Conservation (phyloP, 805 yeast species). For the Metschnikowia lunata region DNA sequence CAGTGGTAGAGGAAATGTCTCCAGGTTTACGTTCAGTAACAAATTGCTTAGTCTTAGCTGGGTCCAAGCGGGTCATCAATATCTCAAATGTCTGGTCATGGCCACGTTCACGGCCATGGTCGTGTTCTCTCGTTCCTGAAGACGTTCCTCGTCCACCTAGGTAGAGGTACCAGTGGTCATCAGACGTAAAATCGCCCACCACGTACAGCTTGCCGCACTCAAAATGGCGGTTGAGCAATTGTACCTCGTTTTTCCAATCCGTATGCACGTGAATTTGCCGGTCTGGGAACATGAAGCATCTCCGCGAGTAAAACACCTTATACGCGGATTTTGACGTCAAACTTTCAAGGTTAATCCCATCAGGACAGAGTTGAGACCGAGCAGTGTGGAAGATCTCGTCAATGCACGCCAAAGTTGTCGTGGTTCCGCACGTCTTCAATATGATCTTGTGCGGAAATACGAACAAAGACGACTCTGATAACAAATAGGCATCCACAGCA, state of each 20-base stretch:
- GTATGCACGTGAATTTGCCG: constrained; percentile 77
- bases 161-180: constrained; percentile 90
- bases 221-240: constrained; percentile 63
- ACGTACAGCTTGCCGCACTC: constrained; percentile 58
- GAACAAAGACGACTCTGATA: constrained; percentile 86
- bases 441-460: constrained; percentile 83
- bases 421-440: constrained; percentile 94
- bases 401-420: constrained; percentile 80
- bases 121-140: constrained; percentile 1
- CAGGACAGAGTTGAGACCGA: constrained; percentile 11
- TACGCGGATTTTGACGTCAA: constrained; percentile 41
- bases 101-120: neutral
- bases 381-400: constrained; percentile 52
- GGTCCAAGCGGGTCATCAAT: constrained; percentile 81
- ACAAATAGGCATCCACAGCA: constrained; percentile 73
- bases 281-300: constrained; percentile 89
- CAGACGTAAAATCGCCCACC: constrained; percentile 69
- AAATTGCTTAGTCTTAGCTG: constrained; percentile 53
- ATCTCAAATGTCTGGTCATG: constrained; percentile 79
- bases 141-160: constrained; percentile 46
- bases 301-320: constrained; percentile 82
- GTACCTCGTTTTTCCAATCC: constrained; percentile 80
- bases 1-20: constrained; percentile 25
- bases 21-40: constrained; percentile 48
- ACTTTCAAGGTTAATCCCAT: neutral